Percentiles rank a stretch among this genome's conserved stretches.
Evolutionary conservation across 345 rosid genomes (phyloP).

Genomic region (Eucalyptus marginata): DNA sequence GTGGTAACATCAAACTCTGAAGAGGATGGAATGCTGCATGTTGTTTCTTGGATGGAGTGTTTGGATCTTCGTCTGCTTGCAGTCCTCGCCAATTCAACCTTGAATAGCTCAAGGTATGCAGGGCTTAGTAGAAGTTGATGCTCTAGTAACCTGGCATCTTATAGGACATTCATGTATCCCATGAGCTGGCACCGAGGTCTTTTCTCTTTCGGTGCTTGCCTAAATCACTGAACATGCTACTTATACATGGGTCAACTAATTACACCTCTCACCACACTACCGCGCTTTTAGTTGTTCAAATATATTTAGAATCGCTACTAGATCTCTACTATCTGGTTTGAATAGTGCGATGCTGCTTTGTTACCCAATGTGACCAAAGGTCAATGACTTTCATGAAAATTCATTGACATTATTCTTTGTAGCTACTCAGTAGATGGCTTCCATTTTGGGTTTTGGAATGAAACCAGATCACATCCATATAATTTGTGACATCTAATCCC

Average conservation of each 20-base stretch:
- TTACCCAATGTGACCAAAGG: neutral
- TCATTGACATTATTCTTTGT: neutral
- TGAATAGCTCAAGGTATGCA: constrained; percentile 21
- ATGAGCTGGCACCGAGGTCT: neutral
- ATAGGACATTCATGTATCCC: neutral
- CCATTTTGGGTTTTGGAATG: neutral
- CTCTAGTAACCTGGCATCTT: no score
- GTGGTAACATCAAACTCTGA: neutral
- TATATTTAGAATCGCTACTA: neutral
- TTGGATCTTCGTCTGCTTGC: constrained; percentile 27
- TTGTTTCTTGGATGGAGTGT: constrained; percentile 33
- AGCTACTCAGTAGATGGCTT: neutral
- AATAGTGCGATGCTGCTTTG: neutral
- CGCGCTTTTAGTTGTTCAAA: neutral
- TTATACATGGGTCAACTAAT: neutral
- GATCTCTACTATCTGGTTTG: neutral
- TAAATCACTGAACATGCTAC: neutral
- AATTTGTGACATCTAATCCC: neutral
- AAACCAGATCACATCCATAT: neutral
- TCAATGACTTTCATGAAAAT: neutral
- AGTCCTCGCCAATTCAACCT: constrained; percentile 26
- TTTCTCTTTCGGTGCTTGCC: neutral
- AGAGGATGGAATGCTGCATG: constrained; percentile 17
- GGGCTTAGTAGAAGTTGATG: neutral
- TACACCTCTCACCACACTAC: neutral